Conservation (phyloP, 768 basidiomycete genomes). For the Tulasnella calospora region DNA sequence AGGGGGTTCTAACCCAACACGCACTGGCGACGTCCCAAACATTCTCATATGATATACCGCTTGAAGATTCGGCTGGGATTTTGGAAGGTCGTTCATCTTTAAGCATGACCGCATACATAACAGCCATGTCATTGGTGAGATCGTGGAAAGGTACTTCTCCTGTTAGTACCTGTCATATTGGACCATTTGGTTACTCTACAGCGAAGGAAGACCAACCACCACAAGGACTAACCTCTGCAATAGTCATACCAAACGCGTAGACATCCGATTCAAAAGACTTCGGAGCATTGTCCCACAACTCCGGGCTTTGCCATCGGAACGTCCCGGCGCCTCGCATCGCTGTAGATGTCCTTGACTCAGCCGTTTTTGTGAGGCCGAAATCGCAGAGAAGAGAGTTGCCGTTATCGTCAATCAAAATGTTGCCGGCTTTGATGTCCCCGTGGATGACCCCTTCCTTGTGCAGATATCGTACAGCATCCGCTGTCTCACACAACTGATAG, state of each 20-base stretch:
- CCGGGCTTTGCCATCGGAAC: not conserved
- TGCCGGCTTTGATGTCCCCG: not conserved
- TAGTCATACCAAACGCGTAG: not conserved
- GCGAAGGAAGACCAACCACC: not conserved
- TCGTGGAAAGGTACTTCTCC: not conserved
- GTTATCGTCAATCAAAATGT: not conserved
- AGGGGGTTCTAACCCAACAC: no score
- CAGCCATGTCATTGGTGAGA: not conserved
- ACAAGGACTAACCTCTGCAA: not conserved
- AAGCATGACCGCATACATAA: not conserved
- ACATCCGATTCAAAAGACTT: not conserved
- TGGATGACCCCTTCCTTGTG: not conserved
- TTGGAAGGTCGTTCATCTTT: not conserved
- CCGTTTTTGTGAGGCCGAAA: not conserved
- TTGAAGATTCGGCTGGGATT: not conserved
- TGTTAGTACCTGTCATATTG: not conserved
- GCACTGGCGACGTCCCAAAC: not conserved
- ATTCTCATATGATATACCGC: not conserved
- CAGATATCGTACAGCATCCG: not conserved
- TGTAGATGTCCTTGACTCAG: not conserved
- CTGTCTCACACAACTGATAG: not conserved
- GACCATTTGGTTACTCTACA: not conserved
- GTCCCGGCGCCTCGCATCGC: not conserved
- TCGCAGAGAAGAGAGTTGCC: not conserved
- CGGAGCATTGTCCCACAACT: not conserved